Percentiles rank a stretch among this genome's conserved stretches.
phyloP scores from a whole-genome alignment of 129 eudicot species.

The Helichrysum umbraculigerum region DNA sequence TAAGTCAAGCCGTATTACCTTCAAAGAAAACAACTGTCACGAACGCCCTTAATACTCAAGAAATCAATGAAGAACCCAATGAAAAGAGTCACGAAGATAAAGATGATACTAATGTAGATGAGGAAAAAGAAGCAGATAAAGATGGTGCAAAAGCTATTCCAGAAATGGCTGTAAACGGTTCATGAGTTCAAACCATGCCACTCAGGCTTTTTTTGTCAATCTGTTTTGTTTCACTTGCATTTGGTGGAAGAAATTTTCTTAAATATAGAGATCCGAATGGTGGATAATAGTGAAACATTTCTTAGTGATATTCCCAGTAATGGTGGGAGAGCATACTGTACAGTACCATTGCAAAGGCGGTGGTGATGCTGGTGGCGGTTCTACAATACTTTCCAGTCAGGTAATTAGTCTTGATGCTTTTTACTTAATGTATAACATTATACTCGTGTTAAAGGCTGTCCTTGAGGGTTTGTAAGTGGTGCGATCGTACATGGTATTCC shows the following conservation, averaged over 20 bases:
- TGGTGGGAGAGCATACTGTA: conserved; percentile 56
- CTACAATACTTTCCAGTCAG: conserved; percentile 25
- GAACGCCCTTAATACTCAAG: conserved; percentile 21
- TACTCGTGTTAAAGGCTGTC: background rate
- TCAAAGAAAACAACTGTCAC: conserved; percentile 43
- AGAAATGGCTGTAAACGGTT: conserved; percentile 72
- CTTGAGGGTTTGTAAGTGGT: background rate
- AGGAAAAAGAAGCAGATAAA: conserved; percentile 28
- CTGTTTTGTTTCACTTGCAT: conserved; percentile 21
- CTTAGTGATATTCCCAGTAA: conserved; percentile 31
- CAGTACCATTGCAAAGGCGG: conserved; percentile 56
- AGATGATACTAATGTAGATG: conserved; percentile 17
- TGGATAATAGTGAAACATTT: conserved; percentile 29
- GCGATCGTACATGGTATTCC: background rate
- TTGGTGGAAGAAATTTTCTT: conserved; percentile 27
- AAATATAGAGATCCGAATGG: conserved; percentile 14
- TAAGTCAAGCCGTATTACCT: conserved; percentile 68
- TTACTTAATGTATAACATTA: conserved; percentile 30
- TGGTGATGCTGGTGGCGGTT: conserved; percentile 19
- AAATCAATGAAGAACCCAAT: background rate
- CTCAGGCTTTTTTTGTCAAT: conserved; percentile 22
- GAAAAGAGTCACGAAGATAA: conserved; percentile 33
- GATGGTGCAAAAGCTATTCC: conserved; percentile 34
- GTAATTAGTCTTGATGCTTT: conserved; percentile 28
- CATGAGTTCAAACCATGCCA: conserved; percentile 40